phyloP scores from a whole-genome alignment of 345 rosid genomes.

The Arabidopsis arenosa region DNA sequence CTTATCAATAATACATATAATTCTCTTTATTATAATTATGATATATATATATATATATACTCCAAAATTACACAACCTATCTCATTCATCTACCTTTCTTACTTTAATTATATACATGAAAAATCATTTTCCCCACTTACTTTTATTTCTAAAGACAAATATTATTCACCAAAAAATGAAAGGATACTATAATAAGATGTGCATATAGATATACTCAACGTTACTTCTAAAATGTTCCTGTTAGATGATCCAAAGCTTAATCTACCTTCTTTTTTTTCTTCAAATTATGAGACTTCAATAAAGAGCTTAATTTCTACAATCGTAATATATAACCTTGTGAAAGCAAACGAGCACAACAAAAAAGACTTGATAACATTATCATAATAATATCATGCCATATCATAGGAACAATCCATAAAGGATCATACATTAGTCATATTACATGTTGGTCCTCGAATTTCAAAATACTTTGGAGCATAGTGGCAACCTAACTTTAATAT shows the following conservation, averaged over 20 bases:
- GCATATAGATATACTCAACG: neutral
- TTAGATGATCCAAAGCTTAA: neutral
- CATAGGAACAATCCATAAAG: conserved; percentile 22
- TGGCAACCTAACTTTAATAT: conserved; percentile 35
- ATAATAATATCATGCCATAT: conserved; percentile 23
- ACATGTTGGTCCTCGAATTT: conserved; percentile 28
- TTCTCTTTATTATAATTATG: neutral
- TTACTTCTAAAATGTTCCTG: neutral
- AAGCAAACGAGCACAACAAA: conserved; percentile 18
- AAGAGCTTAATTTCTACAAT: too few relatives aligned
- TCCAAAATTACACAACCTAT: conserved; percentile 4
- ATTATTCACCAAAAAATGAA: neutral
- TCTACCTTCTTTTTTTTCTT: neutral
- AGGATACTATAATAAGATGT: neutral
- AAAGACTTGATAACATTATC: conserved; percentile 23
- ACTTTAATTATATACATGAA: neutral
- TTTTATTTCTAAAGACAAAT: neutral
- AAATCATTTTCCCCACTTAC: neutral
- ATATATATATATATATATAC: neutral
- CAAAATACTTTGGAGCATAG: conserved; percentile 29
- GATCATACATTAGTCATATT: conserved; percentile 33
- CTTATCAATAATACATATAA: neutral
- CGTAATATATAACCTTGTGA: neutral
- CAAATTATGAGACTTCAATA: neutral
- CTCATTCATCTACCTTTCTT: neutral